Base-by-base conservation (phyloP, 1,284 basidiomycete genomes). In the Ceratobasidium sp. region DNA sequence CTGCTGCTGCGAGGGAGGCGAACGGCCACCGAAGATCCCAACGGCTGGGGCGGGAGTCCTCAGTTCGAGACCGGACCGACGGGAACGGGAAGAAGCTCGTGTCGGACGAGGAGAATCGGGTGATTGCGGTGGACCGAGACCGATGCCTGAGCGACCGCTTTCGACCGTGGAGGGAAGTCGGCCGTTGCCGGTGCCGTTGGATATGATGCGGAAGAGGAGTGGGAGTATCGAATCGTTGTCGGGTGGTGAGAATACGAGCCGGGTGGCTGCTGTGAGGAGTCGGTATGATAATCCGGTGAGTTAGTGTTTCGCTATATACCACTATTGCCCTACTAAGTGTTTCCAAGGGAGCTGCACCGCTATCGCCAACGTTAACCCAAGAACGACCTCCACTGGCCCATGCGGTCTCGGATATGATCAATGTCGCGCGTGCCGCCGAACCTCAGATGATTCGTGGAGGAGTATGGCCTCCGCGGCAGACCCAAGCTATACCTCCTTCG, bases 181-280 rank as follows among this genome's bases (percentile, higher is more conserved):
- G 54, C 71, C 71, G 13, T 54, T 74, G 38, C 71, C 71, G 9
- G 52, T 40, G 15, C 59, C 61, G 6, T 52, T 65, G 59, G 71
- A 74, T 13, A 3, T 44, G 26, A 56, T n/a, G 56, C 38, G 71
- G 26, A 74, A 64, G 48, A 28, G 71, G 26, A 48, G 57, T n/a
- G 71, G 71, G 76, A 87, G 88, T 78, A 85, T 84, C 33, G 88
- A 90, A 66, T 89, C 89, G 1, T 86, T 85, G 17, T 86, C 83
- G 69, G 92, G 89, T 79, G 88, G 83, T 46, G 89, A 88, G 17
- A 74, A 44, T 17, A 74, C 61, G 44, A 91, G 89, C 80, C 84
- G 91, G 40, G 92, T 94, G 52, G 91, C 93, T 64, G 89, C 90
- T 0, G 89, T 94, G 86, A 87, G 91, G 48, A 89, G 88, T 81